These are phyloP conservation scores for Termitomyces heimii DNA, from an alignment of 768 basidiomycete species.

Conservation along the genomic window DNA sequence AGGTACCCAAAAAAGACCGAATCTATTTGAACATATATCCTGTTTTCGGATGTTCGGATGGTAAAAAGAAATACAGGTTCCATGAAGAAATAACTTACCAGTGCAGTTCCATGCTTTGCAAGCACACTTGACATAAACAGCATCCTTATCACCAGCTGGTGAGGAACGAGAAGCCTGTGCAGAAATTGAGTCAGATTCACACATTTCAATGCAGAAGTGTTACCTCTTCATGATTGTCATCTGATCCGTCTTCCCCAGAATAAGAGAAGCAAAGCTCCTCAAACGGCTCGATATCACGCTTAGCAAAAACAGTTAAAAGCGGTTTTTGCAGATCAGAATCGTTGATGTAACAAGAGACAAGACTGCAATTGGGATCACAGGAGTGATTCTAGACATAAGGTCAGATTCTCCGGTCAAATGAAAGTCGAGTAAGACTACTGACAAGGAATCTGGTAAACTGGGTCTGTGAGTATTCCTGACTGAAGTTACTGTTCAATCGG, in stretches of 20 bases:
- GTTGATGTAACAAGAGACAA: conserved; percentile 74
- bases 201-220: background rate
- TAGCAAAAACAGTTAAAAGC: conserved; percentile 60
- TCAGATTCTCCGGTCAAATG: background rate
- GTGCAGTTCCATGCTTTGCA: conserved; percentile 51
- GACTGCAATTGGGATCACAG: conserved; percentile 78
- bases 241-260: conserved; percentile 34
- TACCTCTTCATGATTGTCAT: conserved; percentile 25
- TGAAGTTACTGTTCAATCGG: background rate
- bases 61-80: background rate
- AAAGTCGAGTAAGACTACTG: conserved; percentile 17
- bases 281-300: conserved; percentile 50
- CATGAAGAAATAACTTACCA: conserved; percentile 21
- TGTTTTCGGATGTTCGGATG: background rate
- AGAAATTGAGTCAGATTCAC: background rate
- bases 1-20: background rate
- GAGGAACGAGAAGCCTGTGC: background rate
- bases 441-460: conserved; percentile 92
- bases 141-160: conserved; percentile 22
- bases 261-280: conserved; percentile 82
- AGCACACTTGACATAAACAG: conserved; percentile 41
- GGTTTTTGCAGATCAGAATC: conserved; percentile 71
- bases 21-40: conserved; percentile 15
- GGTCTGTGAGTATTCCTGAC: background rate
- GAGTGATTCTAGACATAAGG: conserved; percentile 70